Evolutionary conservation across 805 yeast species (phyloP), one percentile per base, ranked within the genome.

Genomic region (Zygoascus flipseniorum): DNA sequence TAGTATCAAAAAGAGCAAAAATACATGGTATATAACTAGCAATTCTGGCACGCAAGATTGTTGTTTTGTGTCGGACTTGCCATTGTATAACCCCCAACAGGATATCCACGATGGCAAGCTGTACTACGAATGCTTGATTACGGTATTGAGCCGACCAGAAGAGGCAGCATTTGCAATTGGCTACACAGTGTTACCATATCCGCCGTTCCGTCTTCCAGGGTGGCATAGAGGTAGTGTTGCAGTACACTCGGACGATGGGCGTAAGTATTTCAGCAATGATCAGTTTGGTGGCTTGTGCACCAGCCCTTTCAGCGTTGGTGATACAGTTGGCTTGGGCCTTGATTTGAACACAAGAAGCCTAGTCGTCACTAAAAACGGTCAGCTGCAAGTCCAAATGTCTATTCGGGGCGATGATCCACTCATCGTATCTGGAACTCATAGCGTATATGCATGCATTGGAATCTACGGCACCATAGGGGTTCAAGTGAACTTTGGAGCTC

Each of bases 221-320:
- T 63, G 66, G 65, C 65, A 63, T 32, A 52, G 66, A 20, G 65
- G 62, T 8, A 60, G 65, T 16, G 45, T 63, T 28, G 65, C 66
- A 1, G 62, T 63, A 18, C 66, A 63, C 39, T 58, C 63, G 3
- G 66, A 63, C 42, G 66, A 62, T 20, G 65, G 66, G 9, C 50
- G 59, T 16, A 51, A 64, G 10, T 63, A 63, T 43, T 58, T 62
- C 13, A 57, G 57, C 35, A 65, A 61, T 41, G 48, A 57, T 18
- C 52, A 55, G n/a, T 45, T 56, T 9, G 66, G 66, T 2, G 55
- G 56, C 49, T 56, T 56, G 28, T 57, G 60, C 28, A 52, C 58
- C 28, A 35, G 44, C 13, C 59, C 59, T 13, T 50, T 62, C 28
- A 23, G 39, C 1, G 52, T 48, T 3, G 63, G 64, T 4, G 59